Percentiles rank a stretch among this genome's conserved stretches.
These are phyloP conservation scores for Pseudocercospora musae DNA, from an alignment of 2,329 filamentous ascomycete species.

Conservation along the genomic window DNA sequence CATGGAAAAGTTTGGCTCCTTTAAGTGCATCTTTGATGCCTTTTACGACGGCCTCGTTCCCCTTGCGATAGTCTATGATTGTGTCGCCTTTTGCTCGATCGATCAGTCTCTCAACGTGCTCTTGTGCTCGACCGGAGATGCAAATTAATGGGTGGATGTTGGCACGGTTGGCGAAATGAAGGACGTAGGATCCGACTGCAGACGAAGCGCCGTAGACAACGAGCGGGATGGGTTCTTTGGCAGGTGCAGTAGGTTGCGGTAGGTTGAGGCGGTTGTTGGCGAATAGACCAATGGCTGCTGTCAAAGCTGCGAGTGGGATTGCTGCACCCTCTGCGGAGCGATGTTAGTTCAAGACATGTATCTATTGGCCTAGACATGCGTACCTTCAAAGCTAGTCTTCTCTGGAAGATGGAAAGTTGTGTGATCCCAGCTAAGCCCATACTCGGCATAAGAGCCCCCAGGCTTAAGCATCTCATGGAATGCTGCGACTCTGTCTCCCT, in stretches of 20 bases:
- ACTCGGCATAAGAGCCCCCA: slow-evolving; percentile 59
- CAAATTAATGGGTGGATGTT: slow-evolving; percentile 62
- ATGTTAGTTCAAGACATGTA: slow-evolving; percentile 1
- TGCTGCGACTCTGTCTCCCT: slow-evolving; percentile 57
- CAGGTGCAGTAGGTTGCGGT: slow-evolving; percentile 40
- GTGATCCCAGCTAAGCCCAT: slow-evolving; percentile 54
- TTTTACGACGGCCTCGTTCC: slow-evolving; percentile 32
- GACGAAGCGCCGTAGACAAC: slow-evolving; percentile 53
- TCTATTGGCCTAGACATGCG: too few relatives aligned
- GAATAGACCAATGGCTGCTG: slow-evolving; percentile 46
- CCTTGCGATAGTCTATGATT: slow-evolving; percentile 58
- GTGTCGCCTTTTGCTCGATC: slow-evolving; percentile 55
- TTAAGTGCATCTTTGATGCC: slow-evolving; percentile 34
- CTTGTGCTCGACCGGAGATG: slow-evolving; percentile 54
- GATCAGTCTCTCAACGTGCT: slow-evolving; percentile 53
- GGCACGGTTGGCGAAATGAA: slow-evolving; percentile 52
- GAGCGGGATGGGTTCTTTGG: slow-evolving; percentile 30
- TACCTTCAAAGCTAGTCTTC: slow-evolving; percentile 52
- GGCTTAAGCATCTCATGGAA: slow-evolving; percentile 52
- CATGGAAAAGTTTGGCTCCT: slow-evolving; percentile 29
- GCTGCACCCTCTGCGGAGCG: slow-evolving; percentile 40
- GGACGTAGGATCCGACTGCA: slow-evolving; percentile 57
- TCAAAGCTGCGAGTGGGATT: slow-evolving; percentile 47
- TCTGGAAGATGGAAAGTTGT: slow-evolving; percentile 57
- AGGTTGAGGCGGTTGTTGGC: slow-evolving; percentile 38